Base-by-base conservation (phyloP, 129 eudicot genomes). In the Centaurea solstitialis region DNA sequence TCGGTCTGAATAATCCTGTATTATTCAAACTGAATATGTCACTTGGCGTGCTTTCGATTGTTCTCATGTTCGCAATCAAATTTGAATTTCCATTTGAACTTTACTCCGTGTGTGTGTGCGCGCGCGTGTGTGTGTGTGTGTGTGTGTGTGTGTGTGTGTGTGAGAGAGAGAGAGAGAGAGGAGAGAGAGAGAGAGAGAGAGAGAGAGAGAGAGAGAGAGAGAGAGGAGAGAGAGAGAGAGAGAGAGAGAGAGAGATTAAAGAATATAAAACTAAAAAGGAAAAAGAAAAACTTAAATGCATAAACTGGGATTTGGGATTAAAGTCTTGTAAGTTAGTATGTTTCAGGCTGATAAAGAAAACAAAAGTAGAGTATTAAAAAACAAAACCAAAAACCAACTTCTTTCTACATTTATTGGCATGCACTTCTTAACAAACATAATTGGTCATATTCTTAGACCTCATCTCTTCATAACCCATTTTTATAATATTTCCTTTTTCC, bases 341-440 rank as follows among this genome's bases (percentile, higher is more conserved):
- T 17, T 17, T 11, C 15, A 79, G 39, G 13, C 81, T 35, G 70
- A 82, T 69, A 82, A 70, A 82, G 69, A 82, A 69, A 76, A 76
- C 86, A 76, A 82, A 82, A 39, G 10, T 18, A 12, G 3, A 24
- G 68, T 28, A 39, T 79, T 40, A 82, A 69, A 53, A 76, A 70
- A 70, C 81, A 76, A 76, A 82, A 76, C 33, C 59, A 17, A 39
- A 82, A 70, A 50, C 73, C 67, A 75, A 30, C 45, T 12, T 5
- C 3, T 75, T 70, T 50, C 8, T 9, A 77, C 69, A 71, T 76
- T 77, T 83, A 76, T 77, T 77, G 79, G 18, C 12, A 39, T 41
- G 73, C 23, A 22, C 45, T 65, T 57, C 17, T 17, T 57, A n/a
- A n/a, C n/a, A n/a, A n/a, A n/a, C n/a, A n/a, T n/a, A n/a, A n/a